phyloP scores from a whole-genome alignment of 352 stramenopile species.

The Pythium aphanidermatum region DNA sequence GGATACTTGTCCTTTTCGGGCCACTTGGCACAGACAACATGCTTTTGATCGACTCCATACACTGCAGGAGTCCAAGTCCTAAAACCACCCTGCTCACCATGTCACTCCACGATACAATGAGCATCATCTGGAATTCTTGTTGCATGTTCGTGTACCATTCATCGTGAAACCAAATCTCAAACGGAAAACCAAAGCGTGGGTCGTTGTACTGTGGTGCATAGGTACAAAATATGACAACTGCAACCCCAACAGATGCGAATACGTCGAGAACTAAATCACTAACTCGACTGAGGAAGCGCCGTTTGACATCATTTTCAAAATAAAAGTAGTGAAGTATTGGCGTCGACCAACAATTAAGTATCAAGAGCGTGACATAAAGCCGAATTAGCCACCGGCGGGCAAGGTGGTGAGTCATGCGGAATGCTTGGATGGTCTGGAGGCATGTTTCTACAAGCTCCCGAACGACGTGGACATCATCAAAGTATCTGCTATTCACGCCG shows the following conservation, averaged over 20 bases:
- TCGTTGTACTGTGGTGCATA: constrained; percentile 10
- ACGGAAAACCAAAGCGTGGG: constrained; percentile 1
- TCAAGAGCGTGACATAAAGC: constrained; percentile 5
- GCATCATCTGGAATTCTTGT: constrained; percentile 14
- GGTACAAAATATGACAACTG: not conserved
- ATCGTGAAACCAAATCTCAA: constrained; percentile 4
- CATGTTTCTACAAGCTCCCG: constrained; percentile 4
- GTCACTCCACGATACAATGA: constrained; percentile 5
- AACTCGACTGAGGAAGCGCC: not conserved
- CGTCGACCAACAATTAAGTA: constrained; percentile 9
- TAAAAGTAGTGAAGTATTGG: constrained; percentile 1
- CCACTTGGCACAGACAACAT: no score
- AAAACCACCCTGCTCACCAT: constrained; percentile 7
- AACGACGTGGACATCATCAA: not conserved
- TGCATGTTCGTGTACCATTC: constrained; percentile 2
- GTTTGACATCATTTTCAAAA: not conserved
- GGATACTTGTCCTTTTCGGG: no score
- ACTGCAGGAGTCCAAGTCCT: constrained; percentile 4
- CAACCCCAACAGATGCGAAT: constrained; percentile 7
- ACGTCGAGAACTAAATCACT: constrained; percentile 10
- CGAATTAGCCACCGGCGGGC: constrained; percentile 14
- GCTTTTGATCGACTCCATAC: constrained; percentile 12
- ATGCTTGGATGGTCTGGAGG: constrained; percentile 10
- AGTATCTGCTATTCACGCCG: not conserved
- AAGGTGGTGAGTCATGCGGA: constrained; percentile 1